A percentile compares a stretch with the other conserved stretches of the same genome.
phyloP scores from a whole-genome alignment of 441 rosid species.

The Gossypium gossypioides region DNA sequence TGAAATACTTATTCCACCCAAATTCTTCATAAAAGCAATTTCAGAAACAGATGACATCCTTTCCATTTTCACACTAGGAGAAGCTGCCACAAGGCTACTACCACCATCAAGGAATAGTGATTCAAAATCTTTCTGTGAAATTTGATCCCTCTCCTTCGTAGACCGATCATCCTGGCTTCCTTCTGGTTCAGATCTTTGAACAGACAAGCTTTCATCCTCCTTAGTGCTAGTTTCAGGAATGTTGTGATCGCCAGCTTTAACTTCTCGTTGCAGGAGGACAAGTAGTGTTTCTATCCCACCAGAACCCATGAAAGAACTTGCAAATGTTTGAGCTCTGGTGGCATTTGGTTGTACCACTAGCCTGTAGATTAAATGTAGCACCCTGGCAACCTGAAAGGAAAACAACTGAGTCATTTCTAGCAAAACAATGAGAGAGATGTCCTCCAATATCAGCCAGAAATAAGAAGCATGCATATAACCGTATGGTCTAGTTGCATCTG shows the following conservation, averaged over 20 bases:
- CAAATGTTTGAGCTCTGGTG: slow-evolving; percentile 66
- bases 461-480: not conserved
- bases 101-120: slow-evolving; percentile 28
- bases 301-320: slow-evolving; percentile 67
- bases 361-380: slow-evolving; percentile 81
- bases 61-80: slow-evolving; percentile 34
- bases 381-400: slow-evolving; percentile 70
- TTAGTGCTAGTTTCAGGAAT: slow-evolving; percentile 30
- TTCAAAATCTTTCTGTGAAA: slow-evolving; percentile 28
- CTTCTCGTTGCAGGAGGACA: slow-evolving; percentile 90
- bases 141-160: slow-evolving; percentile 28
- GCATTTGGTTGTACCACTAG: slow-evolving; percentile 91
- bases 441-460: slow-evolving; percentile 2
- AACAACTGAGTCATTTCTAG: slow-evolving; percentile 18
- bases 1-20: slow-evolving; percentile 92
- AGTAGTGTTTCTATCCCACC: slow-evolving; percentile 98
- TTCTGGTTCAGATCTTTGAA: slow-evolving; percentile 30
- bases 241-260: slow-evolving; percentile 64
- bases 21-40: slow-evolving; percentile 36
- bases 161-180: slow-evolving; percentile 33
- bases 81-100: slow-evolving; percentile 19
- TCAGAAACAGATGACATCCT: slow-evolving; percentile 63
- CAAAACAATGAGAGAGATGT: not conserved
- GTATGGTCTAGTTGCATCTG: not conserved
- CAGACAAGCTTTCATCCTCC: slow-evolving; percentile 28